phyloP scores from a whole-genome alignment of 2,329 filamentous ascomycete species.

The Cercospora janseana region DNA sequence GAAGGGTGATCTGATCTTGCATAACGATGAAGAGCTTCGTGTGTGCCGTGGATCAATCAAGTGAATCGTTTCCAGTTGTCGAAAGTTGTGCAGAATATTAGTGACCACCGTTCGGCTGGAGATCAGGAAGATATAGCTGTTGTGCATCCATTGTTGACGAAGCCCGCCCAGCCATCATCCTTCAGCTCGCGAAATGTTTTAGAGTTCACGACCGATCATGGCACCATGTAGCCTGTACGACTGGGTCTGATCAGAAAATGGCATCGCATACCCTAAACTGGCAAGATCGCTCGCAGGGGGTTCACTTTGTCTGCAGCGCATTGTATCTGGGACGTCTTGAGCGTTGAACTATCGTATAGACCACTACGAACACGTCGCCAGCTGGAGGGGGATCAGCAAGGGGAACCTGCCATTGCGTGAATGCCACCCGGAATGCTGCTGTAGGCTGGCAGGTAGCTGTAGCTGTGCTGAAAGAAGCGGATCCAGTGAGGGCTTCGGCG shows the following conservation, averaged over 20 bases:
- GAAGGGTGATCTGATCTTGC: conserved; percentile 6
- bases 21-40: background rate
- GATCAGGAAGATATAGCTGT: background rate
- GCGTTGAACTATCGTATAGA: conserved; percentile 3
- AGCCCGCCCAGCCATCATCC: background rate
- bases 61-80: background rate
- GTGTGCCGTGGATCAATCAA: conserved; percentile 1
- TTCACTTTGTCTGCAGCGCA: background rate
- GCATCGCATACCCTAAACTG: background rate
- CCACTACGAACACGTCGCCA: background rate
- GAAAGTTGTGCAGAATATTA: background rate
- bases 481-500: conserved; percentile 2
- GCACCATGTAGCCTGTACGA: background rate
- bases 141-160: background rate
- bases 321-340: background rate
- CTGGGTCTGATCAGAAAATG: background rate
- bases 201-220: conserved; percentile 6
- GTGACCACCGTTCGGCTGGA: background rate
- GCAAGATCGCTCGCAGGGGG: conserved; percentile 6
- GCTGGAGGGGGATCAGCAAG: background rate
- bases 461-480: background rate
- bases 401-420: background rate
- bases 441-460: background rate
- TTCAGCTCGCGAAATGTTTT: conserved; percentile 2
- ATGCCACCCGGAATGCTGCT: background rate